Conservation (phyloP, 2,329 filamentous ascomycete species). For the Hymenoscyphus fraxineus region DNA sequence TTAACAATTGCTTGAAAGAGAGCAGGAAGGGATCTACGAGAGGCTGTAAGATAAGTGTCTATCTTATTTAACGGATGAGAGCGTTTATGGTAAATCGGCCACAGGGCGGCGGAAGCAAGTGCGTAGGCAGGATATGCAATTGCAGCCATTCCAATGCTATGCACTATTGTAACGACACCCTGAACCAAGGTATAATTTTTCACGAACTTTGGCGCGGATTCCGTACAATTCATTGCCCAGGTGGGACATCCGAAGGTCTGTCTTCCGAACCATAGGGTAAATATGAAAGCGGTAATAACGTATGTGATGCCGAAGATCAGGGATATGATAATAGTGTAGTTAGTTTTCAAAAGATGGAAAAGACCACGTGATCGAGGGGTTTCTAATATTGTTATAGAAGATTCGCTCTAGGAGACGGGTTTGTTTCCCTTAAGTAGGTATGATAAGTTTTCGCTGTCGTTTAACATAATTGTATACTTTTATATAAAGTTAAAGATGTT, state of each 20-base stretch:
- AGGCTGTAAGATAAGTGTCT: neutral
- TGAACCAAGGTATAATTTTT: neutral
- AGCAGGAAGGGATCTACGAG: neutral
- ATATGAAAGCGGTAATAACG: neutral
- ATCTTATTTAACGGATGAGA: neutral
- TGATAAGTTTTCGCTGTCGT: neutral
- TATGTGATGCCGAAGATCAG: neutral
- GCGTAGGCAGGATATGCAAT: neutral
- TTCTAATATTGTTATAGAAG: neutral
- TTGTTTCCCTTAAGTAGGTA: neutral
- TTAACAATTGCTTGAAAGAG: neutral
- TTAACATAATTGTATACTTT: neutral
- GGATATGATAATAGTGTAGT: neutral
- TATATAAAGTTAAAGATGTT: neutral
- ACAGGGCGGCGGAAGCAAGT: neutral
- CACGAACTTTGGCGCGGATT: neutral
- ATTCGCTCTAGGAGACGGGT: neutral
- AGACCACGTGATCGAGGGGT: neutral
- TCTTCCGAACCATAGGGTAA: neutral
- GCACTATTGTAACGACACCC: neutral
- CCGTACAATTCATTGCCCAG: neutral
- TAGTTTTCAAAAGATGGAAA: neutral
- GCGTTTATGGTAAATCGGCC: neutral
- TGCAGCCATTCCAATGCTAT: neutral
- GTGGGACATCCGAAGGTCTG: slow-evolving; percentile 2